phyloP scores from a whole-genome alignment of 1,139 yeast species.

The Waltiozyma solani region DNA sequence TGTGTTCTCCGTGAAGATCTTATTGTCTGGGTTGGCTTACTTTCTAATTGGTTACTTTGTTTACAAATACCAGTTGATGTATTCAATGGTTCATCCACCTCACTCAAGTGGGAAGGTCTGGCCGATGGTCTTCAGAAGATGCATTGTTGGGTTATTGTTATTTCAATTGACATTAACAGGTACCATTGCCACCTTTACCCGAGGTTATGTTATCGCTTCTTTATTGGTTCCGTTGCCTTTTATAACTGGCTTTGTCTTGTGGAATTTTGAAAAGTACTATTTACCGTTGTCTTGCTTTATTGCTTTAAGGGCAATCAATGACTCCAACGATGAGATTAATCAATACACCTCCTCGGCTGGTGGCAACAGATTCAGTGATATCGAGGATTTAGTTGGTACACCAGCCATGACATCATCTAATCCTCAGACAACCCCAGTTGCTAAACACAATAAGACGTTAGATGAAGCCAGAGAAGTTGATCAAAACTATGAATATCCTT shows the following conservation, averaged over 20 bases:
- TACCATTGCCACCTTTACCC: conserved; percentile 52
- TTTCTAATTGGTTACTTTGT: conserved; percentile 54
- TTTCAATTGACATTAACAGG: conserved; percentile 64
- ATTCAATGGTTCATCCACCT: conserved; percentile 60
- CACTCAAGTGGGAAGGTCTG: conserved; percentile 65
- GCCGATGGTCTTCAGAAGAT: conserved; percentile 55
- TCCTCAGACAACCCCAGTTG: not conserved
- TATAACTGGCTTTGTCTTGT: conserved; percentile 36
- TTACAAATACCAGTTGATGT: conserved; percentile 54
- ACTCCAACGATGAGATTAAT: not conserved
- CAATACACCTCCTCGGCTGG: no score
- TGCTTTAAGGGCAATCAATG: conserved; percentile 58
- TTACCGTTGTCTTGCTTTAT: conserved; percentile 76
- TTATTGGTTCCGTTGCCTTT: conserved; percentile 44
- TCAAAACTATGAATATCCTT: conserved; percentile 63
- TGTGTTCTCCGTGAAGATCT: conserved; percentile 53
- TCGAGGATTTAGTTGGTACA: no score
- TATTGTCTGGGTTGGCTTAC: conserved; percentile 55
- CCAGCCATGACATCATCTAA: not conserved
- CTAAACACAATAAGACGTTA: conserved; percentile 28
- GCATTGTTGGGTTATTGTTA: conserved; percentile 47
- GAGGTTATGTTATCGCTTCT: conserved; percentile 42
- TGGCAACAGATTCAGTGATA: no score
- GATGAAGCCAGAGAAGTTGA: conserved; percentile 61
- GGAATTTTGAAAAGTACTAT: conserved; percentile 64